phyloP scores from a whole-genome alignment of 2,329 filamentous ascomycete species.

The Cercospora brassicicola region DNA sequence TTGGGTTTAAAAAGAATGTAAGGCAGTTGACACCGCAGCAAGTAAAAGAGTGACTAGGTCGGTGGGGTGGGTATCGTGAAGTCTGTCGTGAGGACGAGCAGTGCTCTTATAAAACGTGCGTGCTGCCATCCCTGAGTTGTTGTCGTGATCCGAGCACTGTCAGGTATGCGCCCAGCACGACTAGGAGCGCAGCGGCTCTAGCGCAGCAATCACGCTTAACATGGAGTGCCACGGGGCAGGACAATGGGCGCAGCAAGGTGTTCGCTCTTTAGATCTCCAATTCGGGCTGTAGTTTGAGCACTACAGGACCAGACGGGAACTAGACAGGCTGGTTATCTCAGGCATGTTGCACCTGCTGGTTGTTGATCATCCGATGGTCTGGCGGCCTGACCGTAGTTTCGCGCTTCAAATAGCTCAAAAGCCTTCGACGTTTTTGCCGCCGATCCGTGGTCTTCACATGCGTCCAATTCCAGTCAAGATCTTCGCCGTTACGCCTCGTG shows the following conservation, averaged over 20 bases:
- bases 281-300: background rate
- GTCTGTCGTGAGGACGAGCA: background rate
- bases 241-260: background rate
- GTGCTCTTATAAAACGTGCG: background rate
- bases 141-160: background rate
- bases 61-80: constrained; percentile 1
- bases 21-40: background rate
- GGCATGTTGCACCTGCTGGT: background rate
- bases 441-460: background rate
- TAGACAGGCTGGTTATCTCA: background rate
- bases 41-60: constrained; percentile 3
- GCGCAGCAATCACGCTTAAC: constrained; percentile 5
- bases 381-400: background rate
- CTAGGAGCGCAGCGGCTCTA: background rate
- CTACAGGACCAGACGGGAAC: background rate
- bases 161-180: background rate
- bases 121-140: constrained; percentile 1
- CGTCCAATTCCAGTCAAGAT: background rate
- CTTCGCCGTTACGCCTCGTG: background rate
- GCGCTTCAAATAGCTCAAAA: background rate
- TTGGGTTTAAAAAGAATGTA: constrained; percentile 1
- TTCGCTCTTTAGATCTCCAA: background rate
- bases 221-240: background rate
- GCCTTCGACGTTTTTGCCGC: background rate
- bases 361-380: background rate